Evolutionary conservation across 139 green algal species (phyloP).

Genomic region (Chlorella sorokiniana): DNA sequence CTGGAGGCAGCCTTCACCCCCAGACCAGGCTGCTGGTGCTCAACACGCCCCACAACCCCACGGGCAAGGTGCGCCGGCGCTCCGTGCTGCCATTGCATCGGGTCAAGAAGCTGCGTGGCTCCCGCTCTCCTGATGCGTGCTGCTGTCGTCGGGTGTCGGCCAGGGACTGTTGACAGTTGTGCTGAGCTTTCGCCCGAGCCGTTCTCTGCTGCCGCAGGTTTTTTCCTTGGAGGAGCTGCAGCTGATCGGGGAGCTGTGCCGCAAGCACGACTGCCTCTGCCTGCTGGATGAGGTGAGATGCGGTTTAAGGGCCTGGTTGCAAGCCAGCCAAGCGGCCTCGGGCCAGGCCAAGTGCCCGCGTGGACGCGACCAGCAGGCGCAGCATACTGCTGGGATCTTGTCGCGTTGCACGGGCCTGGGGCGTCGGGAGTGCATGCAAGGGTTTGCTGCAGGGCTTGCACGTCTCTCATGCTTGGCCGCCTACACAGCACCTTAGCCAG

Average conservation of each 20-base stretch:
- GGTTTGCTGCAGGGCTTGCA: too few relatives aligned
- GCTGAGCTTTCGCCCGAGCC: neutral
- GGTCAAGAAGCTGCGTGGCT: neutral
- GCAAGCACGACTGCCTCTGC: conserved; percentile 58
- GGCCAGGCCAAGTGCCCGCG: too few relatives aligned
- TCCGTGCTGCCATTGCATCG: neutral
- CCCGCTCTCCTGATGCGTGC: neutral
- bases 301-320: neutral
- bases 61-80: conserved; percentile 43
- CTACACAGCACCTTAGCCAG: neutral
- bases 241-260: conserved; percentile 68
- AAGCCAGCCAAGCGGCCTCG: too few relatives aligned
- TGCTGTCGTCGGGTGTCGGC: too few relatives aligned
- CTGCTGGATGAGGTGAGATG: conserved; percentile 73
- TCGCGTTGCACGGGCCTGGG: too few relatives aligned
- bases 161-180: too few relatives aligned
- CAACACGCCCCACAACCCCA: conserved; percentile 89
- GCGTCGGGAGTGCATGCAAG: too few relatives aligned
- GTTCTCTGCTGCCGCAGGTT: conserved; percentile 47
- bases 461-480: too few relatives aligned
- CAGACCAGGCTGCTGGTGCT: conserved; percentile 75
- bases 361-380: too few relatives aligned
- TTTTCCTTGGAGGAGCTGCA: conserved; percentile 73
- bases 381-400: too few relatives aligned
- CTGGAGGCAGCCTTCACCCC: conserved; percentile 52